Evolutionary conservation across 2,329 filamentous ascomycete species (phyloP).

Genomic region (Sclerotinia nivalis): DNA sequence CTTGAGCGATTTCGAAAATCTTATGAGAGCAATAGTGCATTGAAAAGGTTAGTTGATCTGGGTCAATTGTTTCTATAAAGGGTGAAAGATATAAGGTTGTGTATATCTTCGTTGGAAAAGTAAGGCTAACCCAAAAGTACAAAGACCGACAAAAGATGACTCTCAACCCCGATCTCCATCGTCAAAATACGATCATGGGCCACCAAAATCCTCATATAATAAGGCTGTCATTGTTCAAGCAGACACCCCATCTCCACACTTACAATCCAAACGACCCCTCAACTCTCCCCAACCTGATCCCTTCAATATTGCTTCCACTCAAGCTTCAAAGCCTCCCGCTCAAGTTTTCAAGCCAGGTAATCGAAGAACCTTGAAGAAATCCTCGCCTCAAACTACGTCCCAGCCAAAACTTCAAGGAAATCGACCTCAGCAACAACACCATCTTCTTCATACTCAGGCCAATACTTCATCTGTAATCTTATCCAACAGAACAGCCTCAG

Average conservation of each 20-base stretch:
- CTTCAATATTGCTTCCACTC: conserved; percentile 36
- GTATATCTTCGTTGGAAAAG: not conserved
- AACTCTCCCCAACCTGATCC: conserved; percentile 30
- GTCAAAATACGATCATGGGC: no score
- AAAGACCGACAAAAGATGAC: conserved; percentile 30
- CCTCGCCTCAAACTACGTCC: conserved; percentile 19
- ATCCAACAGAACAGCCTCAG: not conserved
- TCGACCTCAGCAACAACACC: not conserved
- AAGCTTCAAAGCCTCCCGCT: conserved; percentile 29
- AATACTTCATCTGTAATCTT: not conserved
- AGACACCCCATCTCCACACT: conserved; percentile 23
- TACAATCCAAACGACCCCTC: conserved; percentile 26
- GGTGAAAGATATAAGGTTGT: conserved; percentile 3
- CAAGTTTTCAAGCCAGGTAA: conserved; percentile 26
- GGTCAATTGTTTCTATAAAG: not conserved
- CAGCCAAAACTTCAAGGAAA: not conserved
- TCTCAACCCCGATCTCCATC: conserved; percentile 8
- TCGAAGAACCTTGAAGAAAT: conserved; percentile 22
- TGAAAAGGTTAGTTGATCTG: conserved; percentile 27
- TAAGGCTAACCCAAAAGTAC: conserved; percentile 27
- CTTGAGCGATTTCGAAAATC: conserved; percentile 19
- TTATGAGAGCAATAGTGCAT: conserved; percentile 25
- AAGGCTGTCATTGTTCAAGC: conserved; percentile 12
- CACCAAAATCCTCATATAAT: conserved; percentile 26
- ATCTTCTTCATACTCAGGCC: conserved; percentile 1